Base-by-base conservation (phyloP, 768 basidiomycete species). In the Dictyophora rubrovolvata region DNA sequence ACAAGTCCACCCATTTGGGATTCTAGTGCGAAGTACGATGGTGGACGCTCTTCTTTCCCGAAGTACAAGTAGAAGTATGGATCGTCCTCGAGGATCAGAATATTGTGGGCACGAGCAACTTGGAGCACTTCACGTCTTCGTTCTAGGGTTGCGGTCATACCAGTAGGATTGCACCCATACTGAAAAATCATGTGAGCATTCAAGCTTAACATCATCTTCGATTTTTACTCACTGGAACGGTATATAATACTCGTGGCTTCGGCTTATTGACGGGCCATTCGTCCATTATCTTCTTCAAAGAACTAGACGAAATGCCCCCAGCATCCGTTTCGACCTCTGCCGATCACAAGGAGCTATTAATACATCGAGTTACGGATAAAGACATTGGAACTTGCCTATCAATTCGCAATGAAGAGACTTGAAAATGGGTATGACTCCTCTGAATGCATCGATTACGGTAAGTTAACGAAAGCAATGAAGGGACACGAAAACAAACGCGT, bases 141-240 rank as follows among this genome's bases (percentile, higher is more conserved):
- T 57, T 84, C 80, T 46, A 80, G 70, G 1, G 87, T 77, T 5
- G 86, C 80, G 3, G 91, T 92, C 69, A 81, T 82, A 1, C 93
- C 93, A 8, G 86, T 89, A 2, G 91, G 93, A 69, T 94, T 94
- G 63, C 85, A 86, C 35, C 92, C 93, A 65, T 86, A 87, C 85
- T 88, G 36, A 61, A 16, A 49, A 11, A 52, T 23, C 23, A 22
- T 20, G 23, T 57, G 17, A 57, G 22, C 46, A 12, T 56, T 33
- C 2, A 53, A 18, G 16, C 23, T 21, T 28, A 4, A n/a, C 17
- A 21, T 9, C 18, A 55, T 20, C 55, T 56, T 16, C 1, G 23
- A 34, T 21, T 12, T 36, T 46, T 16, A 68, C 80, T 21, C 69
- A 87, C 86, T 4, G 84, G 85, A 42, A 93, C 84, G 5, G 84